Percentiles rank a stretch among this genome's conserved stretches.
Evolutionary conservation across 805 yeast species (phyloP).

Genomic region (Vanderwaltozyma polyspora): DNA sequence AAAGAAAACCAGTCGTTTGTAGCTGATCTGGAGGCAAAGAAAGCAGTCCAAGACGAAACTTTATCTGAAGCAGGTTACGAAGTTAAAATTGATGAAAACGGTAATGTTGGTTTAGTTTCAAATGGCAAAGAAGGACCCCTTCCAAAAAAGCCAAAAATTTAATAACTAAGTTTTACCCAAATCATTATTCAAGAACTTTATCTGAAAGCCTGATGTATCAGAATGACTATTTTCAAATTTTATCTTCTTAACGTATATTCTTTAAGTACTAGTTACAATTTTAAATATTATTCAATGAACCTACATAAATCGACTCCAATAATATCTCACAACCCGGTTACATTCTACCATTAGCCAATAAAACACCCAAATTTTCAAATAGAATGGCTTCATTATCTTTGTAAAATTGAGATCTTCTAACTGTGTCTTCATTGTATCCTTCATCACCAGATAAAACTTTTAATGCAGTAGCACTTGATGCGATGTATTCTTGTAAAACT

Average conservation of each 20-base stretch:
- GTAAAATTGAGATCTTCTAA: conserved; percentile 75
- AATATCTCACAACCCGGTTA: conserved; percentile 4
- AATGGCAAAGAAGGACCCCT: conserved; percentile 2
- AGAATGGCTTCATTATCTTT: conserved; percentile 55
- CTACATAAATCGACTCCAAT: too few species aligned
- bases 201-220: neutral
- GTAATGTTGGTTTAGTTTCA: conserved; percentile 47
- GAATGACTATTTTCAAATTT: too few species aligned
- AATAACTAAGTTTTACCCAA: neutral
- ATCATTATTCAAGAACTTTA: neutral
- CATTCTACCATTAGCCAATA: conserved; percentile 37
- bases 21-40: conserved; percentile 62
- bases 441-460: conserved; percentile 84
- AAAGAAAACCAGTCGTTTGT: conserved; percentile 65
- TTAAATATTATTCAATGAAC: too few species aligned
- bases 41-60: conserved; percentile 46
- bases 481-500: conserved; percentile 62
- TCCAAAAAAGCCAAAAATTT: neutral
- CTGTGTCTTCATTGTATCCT: conserved; percentile 79
- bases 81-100: conserved; percentile 51
- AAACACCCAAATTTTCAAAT: conserved; percentile 65
- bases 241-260: too few species aligned
- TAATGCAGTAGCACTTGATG: conserved; percentile 72
- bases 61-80: conserved; percentile 70
- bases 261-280: too few species aligned